Conservation (phyloP, 371 early-diverging fungal genomes). For the Funneliformis caledonium region DNA sequence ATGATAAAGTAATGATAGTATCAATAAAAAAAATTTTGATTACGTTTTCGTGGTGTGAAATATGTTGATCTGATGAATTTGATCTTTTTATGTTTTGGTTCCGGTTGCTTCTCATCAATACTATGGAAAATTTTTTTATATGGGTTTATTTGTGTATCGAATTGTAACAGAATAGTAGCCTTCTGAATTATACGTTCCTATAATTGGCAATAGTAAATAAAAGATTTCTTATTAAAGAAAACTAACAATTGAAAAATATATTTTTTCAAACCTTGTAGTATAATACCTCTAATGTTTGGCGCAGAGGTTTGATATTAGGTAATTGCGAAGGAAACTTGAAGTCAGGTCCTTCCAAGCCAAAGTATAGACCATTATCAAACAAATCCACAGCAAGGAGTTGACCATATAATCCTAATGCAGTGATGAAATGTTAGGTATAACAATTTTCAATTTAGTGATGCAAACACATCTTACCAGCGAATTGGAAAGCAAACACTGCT, state of each 20-base stretch:
- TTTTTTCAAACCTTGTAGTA: constrained; percentile 9
- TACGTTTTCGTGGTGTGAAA: constrained; percentile 25
- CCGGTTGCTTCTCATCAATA: not conserved
- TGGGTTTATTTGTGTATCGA: not conserved
- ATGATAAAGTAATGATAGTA: too few species aligned
- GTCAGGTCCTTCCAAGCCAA: not conserved
- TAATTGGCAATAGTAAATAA: not conserved
- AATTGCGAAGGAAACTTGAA: constrained; percentile 34
- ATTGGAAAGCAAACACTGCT: constrained; percentile 34
- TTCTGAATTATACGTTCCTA: constrained; percentile 24
- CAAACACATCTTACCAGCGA: constrained; percentile 34
- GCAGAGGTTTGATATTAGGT: not conserved
- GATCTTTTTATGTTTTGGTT: constrained; percentile 12
- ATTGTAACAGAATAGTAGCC: not conserved
- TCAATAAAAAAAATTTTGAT: not conserved
- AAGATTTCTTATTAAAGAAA: not conserved
- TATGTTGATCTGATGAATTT: constrained; percentile 31
- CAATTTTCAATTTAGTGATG: not conserved
- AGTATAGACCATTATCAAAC: constrained; percentile 28
- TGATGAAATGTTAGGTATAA: too few species aligned
- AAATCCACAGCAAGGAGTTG: constrained; percentile 6
- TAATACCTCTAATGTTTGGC: constrained; percentile 3
- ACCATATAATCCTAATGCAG: constrained; percentile 8
- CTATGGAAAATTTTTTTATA: constrained; percentile 2
- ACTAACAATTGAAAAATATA: not conserved